Conservation (phyloP, 1,139 yeast species). For the Candida sp. region DNA sequence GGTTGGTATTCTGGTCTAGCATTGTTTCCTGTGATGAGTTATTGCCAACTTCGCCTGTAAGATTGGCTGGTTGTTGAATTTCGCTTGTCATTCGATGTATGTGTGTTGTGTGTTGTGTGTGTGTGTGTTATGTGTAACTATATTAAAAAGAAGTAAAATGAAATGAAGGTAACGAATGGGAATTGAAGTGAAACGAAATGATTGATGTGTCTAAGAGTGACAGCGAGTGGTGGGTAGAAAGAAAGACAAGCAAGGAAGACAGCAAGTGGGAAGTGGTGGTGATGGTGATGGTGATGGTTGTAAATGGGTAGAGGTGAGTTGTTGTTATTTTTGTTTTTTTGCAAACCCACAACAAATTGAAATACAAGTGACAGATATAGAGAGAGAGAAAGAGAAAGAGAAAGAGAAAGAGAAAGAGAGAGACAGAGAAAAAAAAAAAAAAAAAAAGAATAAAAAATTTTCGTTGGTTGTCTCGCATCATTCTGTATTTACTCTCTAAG, state of each 20-base stretch:
- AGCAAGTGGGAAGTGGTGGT: background rate
- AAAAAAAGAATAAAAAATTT: background rate
- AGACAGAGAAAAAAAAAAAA: background rate
- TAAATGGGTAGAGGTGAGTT: no score
- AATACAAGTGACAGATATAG: no score
- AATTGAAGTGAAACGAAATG: background rate
- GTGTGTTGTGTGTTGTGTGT: background rate
- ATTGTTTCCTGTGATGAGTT: background rate
- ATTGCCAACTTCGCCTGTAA: constrained; percentile 3
- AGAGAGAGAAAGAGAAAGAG: no score
- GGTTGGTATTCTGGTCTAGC: background rate
- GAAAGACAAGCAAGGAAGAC: background rate
- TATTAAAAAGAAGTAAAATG: background rate
- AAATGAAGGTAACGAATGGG: background rate
- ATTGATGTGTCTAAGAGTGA: no score
- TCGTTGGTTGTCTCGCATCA: background rate
- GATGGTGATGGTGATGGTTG: no score
- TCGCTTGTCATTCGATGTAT: background rate
- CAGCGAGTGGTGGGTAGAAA: background rate
- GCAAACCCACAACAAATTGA: no score
- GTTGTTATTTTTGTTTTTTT: no score
- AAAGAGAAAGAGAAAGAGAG: no score
- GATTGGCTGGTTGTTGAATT: background rate
- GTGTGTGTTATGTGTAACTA: background rate
- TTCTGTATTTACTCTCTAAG: background rate